These are phyloP conservation scores for Xylaria intraflava DNA, from an alignment of 495 filamentous ascomycete genomes.

Conservation along the genomic window DNA sequence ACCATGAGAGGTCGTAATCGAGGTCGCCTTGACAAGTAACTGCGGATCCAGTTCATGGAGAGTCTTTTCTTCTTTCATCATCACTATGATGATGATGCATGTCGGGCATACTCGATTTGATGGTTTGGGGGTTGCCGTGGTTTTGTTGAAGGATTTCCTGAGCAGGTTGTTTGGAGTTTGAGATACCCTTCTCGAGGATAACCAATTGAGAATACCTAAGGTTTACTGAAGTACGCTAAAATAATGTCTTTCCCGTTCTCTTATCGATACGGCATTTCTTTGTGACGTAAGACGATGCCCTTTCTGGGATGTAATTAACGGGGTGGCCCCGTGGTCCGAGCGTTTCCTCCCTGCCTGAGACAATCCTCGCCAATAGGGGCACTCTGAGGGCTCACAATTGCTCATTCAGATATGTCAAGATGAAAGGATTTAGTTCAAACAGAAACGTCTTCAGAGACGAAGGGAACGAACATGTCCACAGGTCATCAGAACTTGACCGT, in stretches of 20 bases:
- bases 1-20: not conserved
- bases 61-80: not conserved
- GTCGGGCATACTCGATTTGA: not conserved
- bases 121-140: not conserved
- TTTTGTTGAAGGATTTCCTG: not conserved
- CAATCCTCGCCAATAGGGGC: not conserved
- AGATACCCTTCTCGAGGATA: slow-evolving; percentile 13
- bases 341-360: not conserved
- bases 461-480: not conserved
- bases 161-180: slow-evolving; percentile 12
- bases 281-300: not conserved
- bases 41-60: not conserved
- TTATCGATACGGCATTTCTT: slow-evolving; percentile 7
- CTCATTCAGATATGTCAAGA: not conserved
- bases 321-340: not conserved
- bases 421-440: not conserved
- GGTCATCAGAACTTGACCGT: too few relatives aligned
- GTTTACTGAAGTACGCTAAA: slow-evolving; percentile 4
- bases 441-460: not conserved
- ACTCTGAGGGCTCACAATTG: not conserved
- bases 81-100: not conserved
- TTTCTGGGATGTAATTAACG: not conserved
- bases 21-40: not conserved
- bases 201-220: slow-evolving; percentile 3
- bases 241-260: not conserved